Evolutionary conservation across 306 rosid genomes (phyloP).

Genomic region (Sophora flavescens): DNA sequence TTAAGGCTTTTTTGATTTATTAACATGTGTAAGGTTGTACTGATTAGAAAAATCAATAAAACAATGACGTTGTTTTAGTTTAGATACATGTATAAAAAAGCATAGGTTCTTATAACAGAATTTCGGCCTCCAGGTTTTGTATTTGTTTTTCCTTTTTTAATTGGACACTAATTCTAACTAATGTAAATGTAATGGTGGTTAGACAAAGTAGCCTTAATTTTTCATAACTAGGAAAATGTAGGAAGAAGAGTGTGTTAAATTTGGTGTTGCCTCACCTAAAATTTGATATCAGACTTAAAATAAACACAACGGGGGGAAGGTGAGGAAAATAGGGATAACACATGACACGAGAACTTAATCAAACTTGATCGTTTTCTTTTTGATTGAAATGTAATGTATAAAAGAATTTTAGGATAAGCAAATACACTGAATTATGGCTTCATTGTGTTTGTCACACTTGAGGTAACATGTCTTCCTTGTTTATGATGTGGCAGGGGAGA

Average conservation of each 20-base stretch:
- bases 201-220: neutral
- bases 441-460: slow-evolving; percentile 29
- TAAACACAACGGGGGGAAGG: neutral
- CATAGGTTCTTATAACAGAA: neutral
- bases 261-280: neutral
- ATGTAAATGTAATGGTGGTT: neutral
- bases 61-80: neutral
- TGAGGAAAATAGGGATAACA: neutral
- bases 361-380: neutral
- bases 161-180: neutral
- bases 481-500: slow-evolving; percentile 73
- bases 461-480: slow-evolving; percentile 38
- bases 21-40: too few species aligned
- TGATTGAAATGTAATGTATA: neutral
- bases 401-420: neutral
- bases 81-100: neutral
- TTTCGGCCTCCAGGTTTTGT: neutral
- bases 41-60: too few species aligned
- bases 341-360: too few species aligned
- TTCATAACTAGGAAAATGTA: neutral
- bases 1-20: too few species aligned
- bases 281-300: neutral
- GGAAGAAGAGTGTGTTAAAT: neutral
- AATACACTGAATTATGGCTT: slow-evolving; percentile 35
- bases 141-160: neutral